Percentiles rank a stretch among this genome's conserved stretches.
Evolutionary conservation across 2,329 filamentous ascomycete species (phyloP).

Genomic region (Fusarium dlaminii): DNA sequence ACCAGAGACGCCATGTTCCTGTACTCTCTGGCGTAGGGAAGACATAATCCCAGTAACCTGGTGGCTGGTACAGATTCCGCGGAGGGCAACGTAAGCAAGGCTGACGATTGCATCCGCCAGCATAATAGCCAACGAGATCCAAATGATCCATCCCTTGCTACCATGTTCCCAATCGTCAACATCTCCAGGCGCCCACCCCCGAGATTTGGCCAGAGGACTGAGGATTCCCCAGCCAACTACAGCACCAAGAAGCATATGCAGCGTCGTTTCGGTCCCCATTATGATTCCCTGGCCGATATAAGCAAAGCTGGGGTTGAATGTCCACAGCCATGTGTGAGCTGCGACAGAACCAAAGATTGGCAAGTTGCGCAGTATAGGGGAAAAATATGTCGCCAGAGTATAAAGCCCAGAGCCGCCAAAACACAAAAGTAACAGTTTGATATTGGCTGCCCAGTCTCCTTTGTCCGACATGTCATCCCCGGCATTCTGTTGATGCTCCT

Average conservation of each 20-base stretch:
- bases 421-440: constrained; percentile 64
- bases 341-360: constrained; percentile 83
- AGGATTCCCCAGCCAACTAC: constrained; percentile 90
- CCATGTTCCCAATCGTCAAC: constrained; percentile 91
- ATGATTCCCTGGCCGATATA: constrained; percentile 98
- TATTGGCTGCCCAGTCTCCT: constrained; percentile 57
- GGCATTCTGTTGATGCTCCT: constrained; percentile 49
- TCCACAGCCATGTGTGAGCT: constrained; percentile 90
- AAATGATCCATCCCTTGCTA: constrained; percentile 98
- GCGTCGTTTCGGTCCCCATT: constrained; percentile 94
- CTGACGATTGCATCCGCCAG: constrained; percentile 91
- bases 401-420: constrained; percentile 70
- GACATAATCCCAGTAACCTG: not conserved
- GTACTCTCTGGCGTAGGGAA: constrained; percentile 21
- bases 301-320: constrained; percentile 93
- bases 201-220: constrained; percentile 85
- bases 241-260: constrained; percentile 94
- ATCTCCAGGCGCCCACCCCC: constrained; percentile 88
- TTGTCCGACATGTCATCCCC: constrained; percentile 22
- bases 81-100: constrained; percentile 78
- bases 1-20: constrained; percentile 33
- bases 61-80: constrained; percentile 58
- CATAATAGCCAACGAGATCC: constrained; percentile 97
- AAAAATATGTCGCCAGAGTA: constrained; percentile 89
- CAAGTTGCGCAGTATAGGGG: constrained; percentile 85